Percentiles rank a stretch among this genome's conserved stretches.
phyloP scores from a whole-genome alignment of 202 grass and related monocot species.

The Cymbopogon flexuosus region DNA sequence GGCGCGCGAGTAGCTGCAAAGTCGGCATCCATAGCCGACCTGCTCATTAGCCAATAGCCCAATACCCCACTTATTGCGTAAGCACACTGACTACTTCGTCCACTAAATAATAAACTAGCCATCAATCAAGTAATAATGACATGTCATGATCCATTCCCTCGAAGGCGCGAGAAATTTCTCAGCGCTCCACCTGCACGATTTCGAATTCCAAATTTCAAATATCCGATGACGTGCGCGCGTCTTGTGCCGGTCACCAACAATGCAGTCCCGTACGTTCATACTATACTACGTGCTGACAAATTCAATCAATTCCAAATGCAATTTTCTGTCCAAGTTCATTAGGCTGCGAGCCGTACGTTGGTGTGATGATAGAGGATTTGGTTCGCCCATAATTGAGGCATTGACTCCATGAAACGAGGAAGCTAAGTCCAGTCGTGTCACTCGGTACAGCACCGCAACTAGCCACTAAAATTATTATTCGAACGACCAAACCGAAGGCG shows the following conservation, averaged over 20 bases:
- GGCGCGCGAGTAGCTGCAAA: neutral
- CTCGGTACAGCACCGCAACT: too few relatives aligned
- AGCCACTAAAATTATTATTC: neutral
- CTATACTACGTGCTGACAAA: neutral
- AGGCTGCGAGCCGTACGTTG: too few relatives aligned
- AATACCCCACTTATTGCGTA: neutral
- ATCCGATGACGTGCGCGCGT: too few relatives aligned
- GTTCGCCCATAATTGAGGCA: too few relatives aligned
- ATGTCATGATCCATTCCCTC: neutral
- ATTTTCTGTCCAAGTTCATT: too few relatives aligned
- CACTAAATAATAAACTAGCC: neutral
- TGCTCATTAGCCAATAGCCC: neutral
- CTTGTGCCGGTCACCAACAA: neutral
- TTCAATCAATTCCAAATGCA: too few relatives aligned
- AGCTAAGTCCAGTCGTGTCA: too few relatives aligned
- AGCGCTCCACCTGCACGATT: too few relatives aligned
- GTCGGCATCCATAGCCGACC: slow-evolving; percentile 18
- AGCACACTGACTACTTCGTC: neutral
- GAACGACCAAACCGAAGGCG: neutral
- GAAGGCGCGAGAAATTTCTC: neutral
- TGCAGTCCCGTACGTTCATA: neutral
- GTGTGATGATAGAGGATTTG: too few relatives aligned
- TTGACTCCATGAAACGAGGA: too few relatives aligned
- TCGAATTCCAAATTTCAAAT: too few relatives aligned
- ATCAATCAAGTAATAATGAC: neutral